Evolutionary conservation across 1,284 basidiomycete genomes (phyloP), one percentile per base, ranked within the genome.

Genomic region (Austroboletus niveus): DNA sequence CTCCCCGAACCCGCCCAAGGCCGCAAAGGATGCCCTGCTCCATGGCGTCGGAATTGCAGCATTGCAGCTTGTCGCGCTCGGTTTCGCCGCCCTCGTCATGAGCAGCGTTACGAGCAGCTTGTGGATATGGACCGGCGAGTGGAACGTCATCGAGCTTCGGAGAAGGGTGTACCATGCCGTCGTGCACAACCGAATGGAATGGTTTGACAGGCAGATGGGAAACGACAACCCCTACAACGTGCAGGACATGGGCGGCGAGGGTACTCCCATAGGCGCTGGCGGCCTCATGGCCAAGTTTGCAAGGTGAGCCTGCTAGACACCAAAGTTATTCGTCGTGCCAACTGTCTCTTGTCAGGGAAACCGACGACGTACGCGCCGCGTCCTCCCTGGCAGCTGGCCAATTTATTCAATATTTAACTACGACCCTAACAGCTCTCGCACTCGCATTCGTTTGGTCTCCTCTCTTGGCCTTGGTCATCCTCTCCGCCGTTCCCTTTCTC

Each of bases 221-320:
- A 74, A 79, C 42, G 81, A 82, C 40, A 76, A 77, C 40, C 65
- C 75, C 39, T 54, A 65, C 41, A 52, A 59, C 47, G 71, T 75
- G 14, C 74, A 77, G 53, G 70, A 73, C 51, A 70, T 74, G 38
- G 60, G 61, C 42, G 76, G 76, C 24, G 75, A 78, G 24, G 75
- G 78, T 38, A 78, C 79, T 41, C 77, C 81, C 34, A 72, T 89
- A 49, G 92, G 93, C 54, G 92, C 94, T 45, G 95, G 90, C 52
- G 95, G 95, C 17, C 75, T 98, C 42, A 97, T 98, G 94, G 85
- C 92, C 48, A 92, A 94, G 66, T 98, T 98, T 67, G 83, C 89
- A 27, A 85, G 85, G 94, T 92, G 57, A 61, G 84, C 73, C 31
- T 9, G 4, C 49, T 36, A 38, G 39, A 10, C 8, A 8, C 36